Evolutionary conservation across 768 basidiomycete species (phyloP).

Genomic region (Fomitopsis serialis): DNA sequence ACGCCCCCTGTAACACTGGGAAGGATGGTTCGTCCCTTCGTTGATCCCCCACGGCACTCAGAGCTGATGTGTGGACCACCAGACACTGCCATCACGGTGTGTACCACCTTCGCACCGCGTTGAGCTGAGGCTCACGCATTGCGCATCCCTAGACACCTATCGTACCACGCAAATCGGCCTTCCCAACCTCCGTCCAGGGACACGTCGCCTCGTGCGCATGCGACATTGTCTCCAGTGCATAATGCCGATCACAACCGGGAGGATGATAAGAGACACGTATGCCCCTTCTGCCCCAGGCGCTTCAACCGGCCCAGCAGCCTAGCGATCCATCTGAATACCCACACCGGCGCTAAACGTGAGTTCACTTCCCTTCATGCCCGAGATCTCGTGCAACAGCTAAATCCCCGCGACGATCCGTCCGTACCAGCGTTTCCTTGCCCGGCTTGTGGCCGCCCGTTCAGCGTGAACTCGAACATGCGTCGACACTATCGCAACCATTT

Average conservation of each 20-base stretch:
- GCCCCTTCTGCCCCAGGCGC: constrained; percentile 41
- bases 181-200: no score
- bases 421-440: constrained; percentile 66
- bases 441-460: constrained; percentile 73
- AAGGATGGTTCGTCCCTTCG: background rate
- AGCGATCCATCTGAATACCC: constrained; percentile 59
- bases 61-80: no score
- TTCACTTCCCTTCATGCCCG: background rate
- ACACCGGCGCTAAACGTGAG: constrained; percentile 64
- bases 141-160: no score
- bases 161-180: no score
- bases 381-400: background rate
- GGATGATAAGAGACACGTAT: constrained; percentile 2
- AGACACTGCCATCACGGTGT: no score
- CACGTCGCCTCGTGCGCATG: no score
- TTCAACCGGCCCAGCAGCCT: constrained; percentile 67
- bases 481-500: constrained; percentile 69
- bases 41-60: background rate
- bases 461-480: constrained; percentile 83
- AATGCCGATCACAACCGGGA: background rate
- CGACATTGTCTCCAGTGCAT: background rate
- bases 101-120: no score
- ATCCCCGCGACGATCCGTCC: background rate
- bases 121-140: no score
- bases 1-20: background rate